phyloP scores from a whole-genome alignment of 208 protist genomes.

The Crithidia acanthocephali region DNA sequence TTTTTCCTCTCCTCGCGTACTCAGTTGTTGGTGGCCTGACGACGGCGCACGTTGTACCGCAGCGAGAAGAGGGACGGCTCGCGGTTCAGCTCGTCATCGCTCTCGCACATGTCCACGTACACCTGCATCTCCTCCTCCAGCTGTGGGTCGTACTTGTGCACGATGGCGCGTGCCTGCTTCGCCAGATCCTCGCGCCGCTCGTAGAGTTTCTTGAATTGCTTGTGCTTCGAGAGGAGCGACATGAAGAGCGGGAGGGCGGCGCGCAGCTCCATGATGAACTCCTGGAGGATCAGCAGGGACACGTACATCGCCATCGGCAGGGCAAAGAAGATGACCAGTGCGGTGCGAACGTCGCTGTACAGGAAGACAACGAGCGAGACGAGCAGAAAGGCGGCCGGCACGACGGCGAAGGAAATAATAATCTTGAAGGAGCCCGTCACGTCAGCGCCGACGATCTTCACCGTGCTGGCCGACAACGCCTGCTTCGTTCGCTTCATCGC shows the following conservation, averaged over 20 bases:
- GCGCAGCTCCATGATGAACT: slow-evolving; percentile 83
- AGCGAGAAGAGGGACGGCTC: slow-evolving; percentile 91
- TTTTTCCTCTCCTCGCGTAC: background rate
- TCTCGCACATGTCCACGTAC: slow-evolving; percentile 45
- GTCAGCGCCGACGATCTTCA: slow-evolving; percentile 92
- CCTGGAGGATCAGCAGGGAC: slow-evolving; percentile 84
- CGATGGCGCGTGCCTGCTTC: slow-evolving; percentile 57
- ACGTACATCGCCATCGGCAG: slow-evolving; percentile 94
- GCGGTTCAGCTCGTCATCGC: slow-evolving; percentile 54
- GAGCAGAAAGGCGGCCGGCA: slow-evolving; percentile 65
- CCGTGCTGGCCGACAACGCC: slow-evolving; percentile 79
- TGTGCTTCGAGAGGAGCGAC: slow-evolving; percentile 86
- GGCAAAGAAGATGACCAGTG: slow-evolving; percentile 68
- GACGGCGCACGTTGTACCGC: slow-evolving; percentile 71
- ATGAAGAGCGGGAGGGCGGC: slow-evolving; percentile 88
- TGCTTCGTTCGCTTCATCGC: slow-evolving; percentile 56
- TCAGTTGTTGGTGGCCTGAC: slow-evolving; percentile 44
- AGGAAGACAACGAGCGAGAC: slow-evolving; percentile 65
- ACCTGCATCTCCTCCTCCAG: slow-evolving; percentile 77
- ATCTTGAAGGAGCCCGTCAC: slow-evolving; percentile 93
- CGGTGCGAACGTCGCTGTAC: slow-evolving; percentile 69
- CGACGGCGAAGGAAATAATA: slow-evolving; percentile 63
- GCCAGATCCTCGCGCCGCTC: slow-evolving; percentile 74
- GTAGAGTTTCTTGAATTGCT: slow-evolving; percentile 90
- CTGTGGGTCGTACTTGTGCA: slow-evolving; percentile 71